Base-by-base conservation (phyloP, 768 basidiomycete species). In the Auriscalpium microsporum region DNA sequence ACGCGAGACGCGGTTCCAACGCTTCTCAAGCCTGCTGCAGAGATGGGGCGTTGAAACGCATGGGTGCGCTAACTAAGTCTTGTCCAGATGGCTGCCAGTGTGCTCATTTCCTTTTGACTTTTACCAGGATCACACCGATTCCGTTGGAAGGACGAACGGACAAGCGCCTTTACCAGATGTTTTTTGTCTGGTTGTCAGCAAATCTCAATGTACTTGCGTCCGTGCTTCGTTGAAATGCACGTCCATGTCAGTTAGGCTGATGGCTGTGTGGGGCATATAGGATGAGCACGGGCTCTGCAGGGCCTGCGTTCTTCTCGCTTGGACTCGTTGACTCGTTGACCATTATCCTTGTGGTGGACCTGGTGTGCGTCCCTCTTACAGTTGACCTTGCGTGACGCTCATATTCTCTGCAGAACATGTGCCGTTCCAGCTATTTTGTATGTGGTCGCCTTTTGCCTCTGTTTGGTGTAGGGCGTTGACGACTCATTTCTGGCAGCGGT, bases 101-200 rank as follows among this genome's bases (percentile, higher is more conserved):
- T 48, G 10, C 37, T 1, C 40, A 23, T 42, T 1, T 50, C 53
- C 56, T 56, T 50, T 5, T 33, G 17, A 7, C 4, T 48, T 14
- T 34, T 21, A 21, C 33, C 47, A 82, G 84, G 0, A 84, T 80
- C 19, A 65, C 75, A 17, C 85, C 85, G 3, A 76, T 80, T 1
- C 65, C 77, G 1, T 59, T 66, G 2, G 76, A 76, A 23, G 69
- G 78, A 46, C 76, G 84, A 48, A 73, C 63, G 8, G 84, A 86
- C 60, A 76, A 71, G n/a, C 77, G 78, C 48, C 75, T 80, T 50
- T 79, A 78, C 62, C 83, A 86, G 56, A 68, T 85, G 61, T 86
- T 86, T 71, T 82, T 83, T 62, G 72, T 86, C 6, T 87, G 85
- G 85, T 83, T 86, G 62, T 81, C 85, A 8, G 75, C 79, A 52